Base-by-base conservation (phyloP, 768 basidiomycete genomes). In the Lactarius sp. region DNA sequence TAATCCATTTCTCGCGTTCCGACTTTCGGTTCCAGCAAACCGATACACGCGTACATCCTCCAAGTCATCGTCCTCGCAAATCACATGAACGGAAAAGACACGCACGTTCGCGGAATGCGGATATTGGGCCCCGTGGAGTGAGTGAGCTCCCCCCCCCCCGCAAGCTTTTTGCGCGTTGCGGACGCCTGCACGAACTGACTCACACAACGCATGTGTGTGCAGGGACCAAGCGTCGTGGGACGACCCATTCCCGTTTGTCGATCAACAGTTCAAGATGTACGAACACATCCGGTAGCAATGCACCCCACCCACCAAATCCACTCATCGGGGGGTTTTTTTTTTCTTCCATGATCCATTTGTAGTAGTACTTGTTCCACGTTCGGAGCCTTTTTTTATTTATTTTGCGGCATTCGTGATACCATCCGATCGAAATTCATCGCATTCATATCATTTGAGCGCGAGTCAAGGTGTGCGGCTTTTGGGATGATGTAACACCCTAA, bases 21-120 rank as follows among this genome's bases (percentile, higher is more conserved):
- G 42, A 27, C 27, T 27, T n/a, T n/a, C 5, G 18, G 1, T 2
- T 51, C 10, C 22, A 96, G 94, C 62, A 92, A 88, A 72, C 89
- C 94, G 0, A 83, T 98, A 13, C 85, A 89, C 67, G 91, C 92
- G 2, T 94, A 96, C 70, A 84, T 98, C 10, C 75, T 99, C 3
- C 94, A 98, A 73, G 80, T 98, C 49, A 87, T 95, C 62, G 83
- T 99, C 54, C 80, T 94, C 14, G 86, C 89, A 22, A 99, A 98
- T 71, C 94, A 98, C 72, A 89, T 97, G 87, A 98, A 95, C 69
- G 97, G 97, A 6, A 98, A 98, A 73, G 97, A 99, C 75, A 98
- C 97, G 9, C 97, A 99, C 76, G 91, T 99, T 18, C 85, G 97
- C 13, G 95, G 96, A 4, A 75, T 98, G 46, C 85, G 81, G 41